A percentile compares a stretch with the other conserved stretches of the same genome.
Evolutionary conservation across 257 asterid genomes (phyloP).

Genomic region (Plantago elongata): DNA sequence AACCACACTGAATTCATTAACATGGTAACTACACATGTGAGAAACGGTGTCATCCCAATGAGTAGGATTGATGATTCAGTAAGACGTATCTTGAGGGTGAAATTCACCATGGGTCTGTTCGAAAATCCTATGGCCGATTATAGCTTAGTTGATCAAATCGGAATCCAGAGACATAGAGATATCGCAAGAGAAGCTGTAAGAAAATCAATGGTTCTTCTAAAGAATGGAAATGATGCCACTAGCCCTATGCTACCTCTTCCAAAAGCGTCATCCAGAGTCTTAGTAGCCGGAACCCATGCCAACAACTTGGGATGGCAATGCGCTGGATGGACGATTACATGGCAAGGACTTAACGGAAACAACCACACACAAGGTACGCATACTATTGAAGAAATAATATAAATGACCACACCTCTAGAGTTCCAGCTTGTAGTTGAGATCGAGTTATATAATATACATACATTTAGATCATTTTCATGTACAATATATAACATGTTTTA

Average conservation of each 20-base stretch:
- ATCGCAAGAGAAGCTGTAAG: conserved; percentile 31
- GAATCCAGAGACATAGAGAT: conserved; percentile 25
- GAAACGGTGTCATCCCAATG: conserved; percentile 17
- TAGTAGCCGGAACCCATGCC: conserved; percentile 33
- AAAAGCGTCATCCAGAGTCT: conserved; percentile 18
- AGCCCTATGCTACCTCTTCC: conserved; percentile 24
- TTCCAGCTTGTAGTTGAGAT: no score
- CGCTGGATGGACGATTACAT: conserved; percentile 36
- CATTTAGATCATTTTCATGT: not conserved
- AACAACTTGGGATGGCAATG: conserved; percentile 28
- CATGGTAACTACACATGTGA: conserved; percentile 21
- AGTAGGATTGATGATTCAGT: conserved; percentile 29
- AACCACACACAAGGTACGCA: conserved; percentile 20
- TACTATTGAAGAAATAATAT: no score
- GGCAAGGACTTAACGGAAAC: conserved; percentile 47
- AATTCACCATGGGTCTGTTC: conserved; percentile 27
- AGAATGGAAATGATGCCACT: conserved; percentile 19
- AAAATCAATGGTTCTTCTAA: conserved; percentile 29
- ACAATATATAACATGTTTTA: not conserved
- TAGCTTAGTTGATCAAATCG: conserved; percentile 19
- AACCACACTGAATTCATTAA: conserved; percentile 23
- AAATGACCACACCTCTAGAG: no score
- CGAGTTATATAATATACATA: no score
- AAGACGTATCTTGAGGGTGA: conserved; percentile 25
- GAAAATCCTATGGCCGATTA: conserved; percentile 27